A percentile compares a stretch with the other conserved stretches of the same genome.
These are phyloP conservation scores for Sonneratia alba DNA, from an alignment of 345 rosid species.

Conservation along the genomic window DNA sequence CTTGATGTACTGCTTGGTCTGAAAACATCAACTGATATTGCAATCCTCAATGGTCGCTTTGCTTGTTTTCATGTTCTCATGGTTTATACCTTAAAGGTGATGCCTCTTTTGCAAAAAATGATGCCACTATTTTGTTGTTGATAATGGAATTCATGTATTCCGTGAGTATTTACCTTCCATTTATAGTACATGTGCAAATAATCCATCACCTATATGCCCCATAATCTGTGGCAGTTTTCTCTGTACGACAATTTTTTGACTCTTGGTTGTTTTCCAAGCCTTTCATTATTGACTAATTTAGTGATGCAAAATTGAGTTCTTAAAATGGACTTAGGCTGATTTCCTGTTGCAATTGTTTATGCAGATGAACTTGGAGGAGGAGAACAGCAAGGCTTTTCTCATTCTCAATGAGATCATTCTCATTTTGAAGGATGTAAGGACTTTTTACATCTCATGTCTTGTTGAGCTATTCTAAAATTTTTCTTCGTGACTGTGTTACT, in stretches of 20 bases:
- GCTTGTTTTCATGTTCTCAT: slow-evolving; percentile 57
- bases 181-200: neutral
- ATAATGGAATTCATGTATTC: neutral
- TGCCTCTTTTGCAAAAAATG: neutral
- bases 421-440: slow-evolving; percentile 72
- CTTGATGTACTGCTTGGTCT: slow-evolving; percentile 54
- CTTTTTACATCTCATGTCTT: slow-evolving; percentile 1
- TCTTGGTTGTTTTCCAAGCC: neutral
- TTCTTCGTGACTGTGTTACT: neutral
- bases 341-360: slow-evolving; percentile 6
- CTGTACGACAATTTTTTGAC: neutral
- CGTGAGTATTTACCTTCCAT: neutral
- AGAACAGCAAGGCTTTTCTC: slow-evolving; percentile 68
- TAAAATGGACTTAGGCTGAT: neutral
- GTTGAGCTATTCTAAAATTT: neutral
- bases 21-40: slow-evolving; percentile 40
- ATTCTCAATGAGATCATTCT: slow-evolving; percentile 85
- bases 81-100: slow-evolving; percentile 67
- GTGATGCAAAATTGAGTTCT: neutral
- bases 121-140: neutral
- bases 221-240: neutral
- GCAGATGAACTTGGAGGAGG: slow-evolving; percentile 64
- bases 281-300: neutral
- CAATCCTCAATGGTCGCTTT: slow-evolving; percentile 57
- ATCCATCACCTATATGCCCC: neutral